phyloP scores from a whole-genome alignment of 169 alveolate genomes.

The Perkinsus marinus region DNA sequence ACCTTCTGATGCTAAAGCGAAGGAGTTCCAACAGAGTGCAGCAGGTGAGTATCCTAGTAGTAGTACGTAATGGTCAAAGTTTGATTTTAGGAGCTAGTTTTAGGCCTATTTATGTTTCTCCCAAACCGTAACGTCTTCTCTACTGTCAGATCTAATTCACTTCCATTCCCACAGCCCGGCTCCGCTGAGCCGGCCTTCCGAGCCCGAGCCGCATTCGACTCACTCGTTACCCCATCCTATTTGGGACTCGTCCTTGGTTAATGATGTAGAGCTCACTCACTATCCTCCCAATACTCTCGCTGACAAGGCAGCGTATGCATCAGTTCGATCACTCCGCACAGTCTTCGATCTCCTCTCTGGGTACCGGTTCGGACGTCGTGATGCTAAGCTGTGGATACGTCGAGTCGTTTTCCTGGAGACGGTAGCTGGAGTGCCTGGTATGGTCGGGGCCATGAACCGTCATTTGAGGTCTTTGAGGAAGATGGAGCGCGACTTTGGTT shows the following conservation, averaged over 20 bases:
- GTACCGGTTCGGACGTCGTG: conserved; percentile 10
- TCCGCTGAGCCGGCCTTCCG: not conserved
- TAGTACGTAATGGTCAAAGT: no score
- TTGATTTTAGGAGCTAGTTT: no score
- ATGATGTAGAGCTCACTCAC: not conserved
- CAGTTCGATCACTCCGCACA: not conserved
- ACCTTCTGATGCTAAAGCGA: not conserved
- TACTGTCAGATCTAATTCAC: not conserved
- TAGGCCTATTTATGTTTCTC: no score
- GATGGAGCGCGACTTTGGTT: conserved; percentile 42
- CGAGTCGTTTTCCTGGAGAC: conserved; percentile 42
- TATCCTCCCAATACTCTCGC: not conserved
- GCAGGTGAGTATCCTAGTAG: not conserved
- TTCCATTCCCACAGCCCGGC: not conserved
- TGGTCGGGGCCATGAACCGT: conserved; percentile 43
- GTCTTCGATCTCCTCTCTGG: conserved; percentile 25
- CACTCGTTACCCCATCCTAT: not conserved
- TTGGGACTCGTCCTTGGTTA: not conserved
- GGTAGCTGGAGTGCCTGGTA: conserved; percentile 47
- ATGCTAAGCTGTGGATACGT: conserved; percentile 31
- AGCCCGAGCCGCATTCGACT: not conserved
- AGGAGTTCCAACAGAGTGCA: not conserved
- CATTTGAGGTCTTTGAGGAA: conserved; percentile 35
- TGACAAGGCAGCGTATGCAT: not conserved
- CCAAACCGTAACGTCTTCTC: not conserved